Evolutionary conservation across 192 early-diverging fungal species (phyloP).

Genomic region (Backusella luteola): DNA sequence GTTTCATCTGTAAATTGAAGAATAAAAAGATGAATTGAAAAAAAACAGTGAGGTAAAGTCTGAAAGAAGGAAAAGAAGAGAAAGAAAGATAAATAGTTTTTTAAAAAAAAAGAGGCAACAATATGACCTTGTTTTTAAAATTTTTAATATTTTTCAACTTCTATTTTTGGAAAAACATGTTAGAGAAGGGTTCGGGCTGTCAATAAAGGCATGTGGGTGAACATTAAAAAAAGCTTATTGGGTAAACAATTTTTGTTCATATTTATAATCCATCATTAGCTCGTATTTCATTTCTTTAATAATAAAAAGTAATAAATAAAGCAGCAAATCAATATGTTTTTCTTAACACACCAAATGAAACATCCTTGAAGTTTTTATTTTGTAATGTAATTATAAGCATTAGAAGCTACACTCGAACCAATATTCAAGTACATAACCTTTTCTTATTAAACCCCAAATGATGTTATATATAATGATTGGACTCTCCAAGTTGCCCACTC

Average conservation of each 20-base stretch:
- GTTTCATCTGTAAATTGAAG: background rate
- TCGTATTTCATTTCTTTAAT: background rate
- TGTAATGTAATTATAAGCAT: background rate
- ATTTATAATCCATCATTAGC: background rate
- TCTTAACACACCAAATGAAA: background rate
- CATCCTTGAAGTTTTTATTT: background rate
- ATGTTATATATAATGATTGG: too few relatives aligned
- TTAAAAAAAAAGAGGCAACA: background rate
- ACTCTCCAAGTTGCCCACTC: too few relatives aligned
- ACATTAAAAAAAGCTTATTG: constrained; percentile 1
- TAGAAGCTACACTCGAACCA: too few relatives aligned
- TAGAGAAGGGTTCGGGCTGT: background rate
- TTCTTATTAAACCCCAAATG: too few relatives aligned
- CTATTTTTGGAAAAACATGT: background rate
- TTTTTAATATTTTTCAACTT: background rate
- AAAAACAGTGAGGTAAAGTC: background rate
- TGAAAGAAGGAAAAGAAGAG: background rate
- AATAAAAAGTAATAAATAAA: background rate
- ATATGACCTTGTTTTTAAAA: background rate
- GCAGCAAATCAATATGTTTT: too few relatives aligned
- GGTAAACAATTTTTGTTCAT: background rate
- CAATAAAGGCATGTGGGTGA: background rate
- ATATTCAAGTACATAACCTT: too few relatives aligned
- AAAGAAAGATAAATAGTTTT: background rate
- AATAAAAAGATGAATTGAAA: background rate